Base-by-base conservation (phyloP, 2,329 filamentous ascomycete species). In the Aureobasidium sp. region DNA sequence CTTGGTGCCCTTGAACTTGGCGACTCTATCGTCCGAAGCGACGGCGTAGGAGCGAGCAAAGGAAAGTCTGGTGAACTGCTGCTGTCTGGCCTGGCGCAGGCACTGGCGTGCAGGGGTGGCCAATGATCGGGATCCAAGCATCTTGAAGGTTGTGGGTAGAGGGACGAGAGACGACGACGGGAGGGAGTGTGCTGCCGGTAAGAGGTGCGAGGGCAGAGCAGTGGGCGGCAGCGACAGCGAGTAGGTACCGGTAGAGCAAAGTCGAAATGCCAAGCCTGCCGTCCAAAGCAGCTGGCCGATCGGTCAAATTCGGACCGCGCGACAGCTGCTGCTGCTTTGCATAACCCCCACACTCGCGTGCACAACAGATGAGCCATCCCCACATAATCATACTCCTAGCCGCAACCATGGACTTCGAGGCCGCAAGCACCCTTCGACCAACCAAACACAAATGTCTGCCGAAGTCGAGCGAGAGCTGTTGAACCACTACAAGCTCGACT, bases 1-100 rank as follows among this genome's bases (percentile, higher is more conserved):
- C 81, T 96, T 97, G 75, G 85, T 83, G 70, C 93, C 94, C 73
- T 90, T 88, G 82, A 97, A 99, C 81, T 94, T 90, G 77, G 92
- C 94, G 71, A 97, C 91, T 71, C 84, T 84, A 45, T 89, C 85
- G 64, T 83, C 78, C 65, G 77, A 73, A 70, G 73, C 84, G 74
- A 84, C 85, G 80, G 62, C 60, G 47, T 63, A 57, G 44, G 47
- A 49, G 44, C 47, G 41, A 41, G 52, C 63, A 60, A 66, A 66
- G 41, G 68, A 65, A 48, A 64, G 66, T 66, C 65, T 67, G 65
- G 62, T 65, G 84, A 69, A 76, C 75, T 69, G 78, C 75, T 68
- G 78, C 77, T 52, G 70, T 69, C 77, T 73, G 70, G 85, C 82
- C 72, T 84, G 83, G 76, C 87, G 87, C 77, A 92, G 80, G 83